These are phyloP conservation scores for Apiospora sp. DNA, from an alignment of 2,329 filamentous ascomycete species.

Conservation along the genomic window DNA sequence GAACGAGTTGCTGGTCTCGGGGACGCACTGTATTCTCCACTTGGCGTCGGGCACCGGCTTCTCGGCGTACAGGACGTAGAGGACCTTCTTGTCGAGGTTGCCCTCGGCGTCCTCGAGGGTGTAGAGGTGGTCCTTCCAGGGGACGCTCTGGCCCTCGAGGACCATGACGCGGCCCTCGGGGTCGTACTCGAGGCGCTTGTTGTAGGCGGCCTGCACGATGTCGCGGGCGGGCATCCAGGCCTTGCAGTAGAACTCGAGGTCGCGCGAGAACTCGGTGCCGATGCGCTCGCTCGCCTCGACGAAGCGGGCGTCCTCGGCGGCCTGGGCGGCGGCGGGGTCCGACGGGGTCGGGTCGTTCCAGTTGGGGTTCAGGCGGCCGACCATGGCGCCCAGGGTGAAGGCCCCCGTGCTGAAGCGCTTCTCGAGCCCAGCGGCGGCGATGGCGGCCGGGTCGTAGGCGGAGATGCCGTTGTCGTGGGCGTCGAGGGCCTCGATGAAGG, in stretches of 20 bases:
- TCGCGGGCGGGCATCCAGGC: conserved; percentile 90
- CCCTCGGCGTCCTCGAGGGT: conserved; percentile 71
- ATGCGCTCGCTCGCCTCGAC: conserved; percentile 79
- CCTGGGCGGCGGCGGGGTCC: conserved; percentile 68
- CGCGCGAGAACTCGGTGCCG: conserved; percentile 85
- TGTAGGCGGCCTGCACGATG: conserved; percentile 79
- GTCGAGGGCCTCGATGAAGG: conserved; percentile 95
- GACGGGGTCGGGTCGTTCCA: conserved; percentile 73
- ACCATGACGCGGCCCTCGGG: conserved; percentile 81
- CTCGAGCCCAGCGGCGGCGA: conserved; percentile 75
- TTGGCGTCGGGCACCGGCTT: conserved; percentile 76
- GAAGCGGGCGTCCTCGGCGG: conserved; percentile 84
- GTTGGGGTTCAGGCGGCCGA: conserved; percentile 80
- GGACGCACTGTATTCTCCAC: conserved; percentile 95
- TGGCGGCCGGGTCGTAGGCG: conserved; percentile 75
- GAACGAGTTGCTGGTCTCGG: conserved; percentile 84
- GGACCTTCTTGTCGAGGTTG: conserved; percentile 62
- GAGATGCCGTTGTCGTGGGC: conserved; percentile 97
- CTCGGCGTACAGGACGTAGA: conserved; percentile 94
- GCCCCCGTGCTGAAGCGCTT: conserved; percentile 86
- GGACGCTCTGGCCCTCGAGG: conserved; percentile 78
- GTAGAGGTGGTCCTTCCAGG: conserved; percentile 98
- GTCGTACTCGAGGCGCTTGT: conserved; percentile 72
- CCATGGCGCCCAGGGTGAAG: conserved; percentile 85
- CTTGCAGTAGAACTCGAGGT: conserved; percentile 76